Base-by-base conservation (phyloP, 805 yeast genomes). In the Candida chauliodis region DNA sequence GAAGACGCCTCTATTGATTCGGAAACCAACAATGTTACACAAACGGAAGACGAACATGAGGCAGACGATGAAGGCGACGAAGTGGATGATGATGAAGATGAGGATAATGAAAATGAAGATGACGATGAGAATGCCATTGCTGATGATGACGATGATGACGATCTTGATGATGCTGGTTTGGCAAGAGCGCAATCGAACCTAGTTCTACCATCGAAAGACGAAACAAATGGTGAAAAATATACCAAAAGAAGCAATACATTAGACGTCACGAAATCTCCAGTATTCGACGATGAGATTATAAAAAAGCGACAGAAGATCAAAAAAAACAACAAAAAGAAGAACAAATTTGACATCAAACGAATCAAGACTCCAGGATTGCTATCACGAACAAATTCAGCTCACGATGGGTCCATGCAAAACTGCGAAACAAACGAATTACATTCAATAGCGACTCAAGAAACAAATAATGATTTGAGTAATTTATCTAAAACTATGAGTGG, bases 181-280 rank as follows among this genome's bases (percentile, higher is more conserved):
- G 38, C 36, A 28, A 46, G 60, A 37, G 60, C 63, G 3, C 59
- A 52, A 24, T 62, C 75, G 0, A 49, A 67, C 37, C 42, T 67
- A 8, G 62, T 55, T 34, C 29, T 59, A 14, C 63, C 66, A 16
- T 55, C 69, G 17, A 33, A 55, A 2, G 66, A 69, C 42, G 57
- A 56, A 23, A 58, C 63, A 14, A 61, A 58, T 23, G 67, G 64
- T 5, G 43, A 44, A 35, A 72, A 62, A 42, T 61, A 59, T 26
- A 48, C 51, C 21, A 69, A 71, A 41, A 58, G 79, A 44, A 66
- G 79, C 9, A 71, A 68, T 43, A 76, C 81, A 0, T 11, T 34
- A 19, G 37, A 34, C 26, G 31, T 34, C 9, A n/a, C 37, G 2
- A 18, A 17, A 23, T 13, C 21, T 8, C 31, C 30, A 19, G 17